Evolutionary conservation across 495 filamentous ascomycete species (phyloP).

Genomic region (Hypoxylon lienhwacheense): DNA sequence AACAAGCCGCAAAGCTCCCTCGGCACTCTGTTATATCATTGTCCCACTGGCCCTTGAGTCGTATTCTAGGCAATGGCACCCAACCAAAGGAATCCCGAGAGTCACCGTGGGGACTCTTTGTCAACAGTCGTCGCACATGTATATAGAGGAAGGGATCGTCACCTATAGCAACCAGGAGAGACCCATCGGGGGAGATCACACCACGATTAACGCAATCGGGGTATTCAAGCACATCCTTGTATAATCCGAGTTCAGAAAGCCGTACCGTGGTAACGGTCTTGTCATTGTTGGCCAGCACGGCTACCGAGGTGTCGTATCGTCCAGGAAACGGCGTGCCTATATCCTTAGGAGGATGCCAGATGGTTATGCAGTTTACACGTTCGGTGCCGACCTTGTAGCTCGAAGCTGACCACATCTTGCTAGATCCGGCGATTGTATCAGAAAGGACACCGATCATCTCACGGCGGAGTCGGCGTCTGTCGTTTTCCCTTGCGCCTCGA

Average conservation of each 20-base stretch:
- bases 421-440: conserved; percentile 37
- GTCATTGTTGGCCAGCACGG: conserved; percentile 77
- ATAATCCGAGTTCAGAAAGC: conserved; percentile 47
- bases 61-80: conserved; percentile 45
- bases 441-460: conserved; percentile 42
- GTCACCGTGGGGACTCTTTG: conserved; percentile 36
- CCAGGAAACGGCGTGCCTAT: conserved; percentile 26
- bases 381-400: conserved; percentile 50
- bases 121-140: conserved; percentile 55
- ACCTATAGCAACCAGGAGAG: conserved; percentile 77
- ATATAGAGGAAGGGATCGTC: conserved; percentile 84
- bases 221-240: conserved; percentile 68
- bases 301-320: conserved; percentile 49
- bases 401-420: conserved; percentile 43
- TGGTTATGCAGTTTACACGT: conserved; percentile 58
- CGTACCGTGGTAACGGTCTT: conserved; percentile 78
- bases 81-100: conserved; percentile 41
- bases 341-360: conserved; percentile 51
- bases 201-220: conserved; percentile 88
- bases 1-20: conserved; percentile 59
- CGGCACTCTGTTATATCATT: conserved; percentile 51
- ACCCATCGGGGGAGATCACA: conserved; percentile 85
- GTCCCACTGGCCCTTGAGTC: conserved; percentile 52
- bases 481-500: conserved; percentile 41
- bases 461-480: conserved; percentile 28